Conservation (phyloP, 192 early-diverging fungal genomes). For the Linnemannia exigua region DNA sequence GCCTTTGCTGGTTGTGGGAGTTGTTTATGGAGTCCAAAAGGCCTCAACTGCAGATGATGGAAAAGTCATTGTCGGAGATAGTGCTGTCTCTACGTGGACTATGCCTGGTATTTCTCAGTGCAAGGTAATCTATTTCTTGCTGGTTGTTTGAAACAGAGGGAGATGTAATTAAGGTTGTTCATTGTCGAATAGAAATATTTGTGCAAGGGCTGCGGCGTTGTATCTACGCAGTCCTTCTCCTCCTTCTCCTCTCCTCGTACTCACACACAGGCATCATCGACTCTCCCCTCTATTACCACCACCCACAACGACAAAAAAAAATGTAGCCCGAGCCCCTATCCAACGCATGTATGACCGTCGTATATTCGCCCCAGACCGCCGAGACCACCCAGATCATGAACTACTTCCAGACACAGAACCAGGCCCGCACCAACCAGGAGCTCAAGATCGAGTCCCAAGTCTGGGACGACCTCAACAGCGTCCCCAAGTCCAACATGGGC, state of each 20-base stretch:
- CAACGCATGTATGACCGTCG: slow-evolving; percentile 48
- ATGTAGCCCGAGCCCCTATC: slow-evolving; percentile 38
- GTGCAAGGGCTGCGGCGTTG: neutral
- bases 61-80: slow-evolving; percentile 13
- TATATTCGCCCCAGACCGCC: slow-evolving; percentile 30
- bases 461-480: slow-evolving; percentile 26
- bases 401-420: slow-evolving; percentile 46
- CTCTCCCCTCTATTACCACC: too few relatives aligned
- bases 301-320: neutral
- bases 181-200: neutral
- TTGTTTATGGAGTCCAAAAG: slow-evolving; percentile 29
- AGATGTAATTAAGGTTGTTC: neutral
- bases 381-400: slow-evolving; percentile 48
- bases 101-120: slow-evolving; percentile 50
- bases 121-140: slow-evolving; percentile 8
- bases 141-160: neutral
- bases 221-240: too few relatives aligned
- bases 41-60: slow-evolving; percentile 20
- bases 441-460: slow-evolving; percentile 29
- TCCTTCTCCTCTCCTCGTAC: neutral
- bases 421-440: slow-evolving; percentile 24
- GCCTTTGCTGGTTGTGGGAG: slow-evolving; percentile 32
- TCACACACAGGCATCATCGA: too few relatives aligned
- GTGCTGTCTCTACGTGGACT: slow-evolving; percentile 25
- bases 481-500: slow-evolving; percentile 57